Evolutionary conservation across 2,329 filamentous ascomycete species (phyloP).

Genomic region (Colletotrichum tanaceti): DNA sequence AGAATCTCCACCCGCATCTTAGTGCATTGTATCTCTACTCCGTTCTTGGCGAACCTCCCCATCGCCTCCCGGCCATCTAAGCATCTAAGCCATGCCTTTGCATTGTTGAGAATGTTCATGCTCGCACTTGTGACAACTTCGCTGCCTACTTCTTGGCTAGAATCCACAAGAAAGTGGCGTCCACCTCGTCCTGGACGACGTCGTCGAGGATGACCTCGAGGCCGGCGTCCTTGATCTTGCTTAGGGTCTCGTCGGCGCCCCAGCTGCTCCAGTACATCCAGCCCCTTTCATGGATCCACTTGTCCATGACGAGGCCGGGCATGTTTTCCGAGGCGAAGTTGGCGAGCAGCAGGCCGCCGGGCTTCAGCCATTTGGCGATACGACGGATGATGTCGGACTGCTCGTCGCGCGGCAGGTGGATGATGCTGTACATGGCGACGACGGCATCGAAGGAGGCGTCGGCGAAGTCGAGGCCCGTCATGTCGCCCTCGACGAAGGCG

Average conservation of each 20-base stretch:
- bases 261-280: slow-evolving; percentile 60
- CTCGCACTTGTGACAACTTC: too few relatives aligned
- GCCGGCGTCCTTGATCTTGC: slow-evolving; percentile 47
- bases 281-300: slow-evolving; percentile 54
- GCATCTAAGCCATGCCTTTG: neutral
- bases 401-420: slow-evolving; percentile 65
- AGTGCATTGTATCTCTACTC: neutral
- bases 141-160: slow-evolving; percentile 48
- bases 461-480: slow-evolving; percentile 51
- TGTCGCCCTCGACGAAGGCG: slow-evolving; percentile 52
- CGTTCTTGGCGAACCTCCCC: neutral
- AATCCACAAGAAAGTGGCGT: slow-evolving; percentile 55
- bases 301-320: slow-evolving; percentile 47
- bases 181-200: slow-evolving; percentile 48
- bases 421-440: slow-evolving; percentile 64
- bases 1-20: neutral
- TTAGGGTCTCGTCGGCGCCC: slow-evolving; percentile 50
- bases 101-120: too few relatives aligned
- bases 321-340: slow-evolving; percentile 55
- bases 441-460: slow-evolving; percentile 58
- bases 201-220: slow-evolving; percentile 50
- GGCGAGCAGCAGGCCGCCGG: slow-evolving; percentile 61
- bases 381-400: slow-evolving; percentile 59
- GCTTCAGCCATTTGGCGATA: slow-evolving; percentile 61
- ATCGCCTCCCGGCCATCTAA: neutral